Evolutionary conservation across 2,329 filamentous ascomycete genomes (phyloP).

Genomic region (Podosphaera fusca): DNA sequence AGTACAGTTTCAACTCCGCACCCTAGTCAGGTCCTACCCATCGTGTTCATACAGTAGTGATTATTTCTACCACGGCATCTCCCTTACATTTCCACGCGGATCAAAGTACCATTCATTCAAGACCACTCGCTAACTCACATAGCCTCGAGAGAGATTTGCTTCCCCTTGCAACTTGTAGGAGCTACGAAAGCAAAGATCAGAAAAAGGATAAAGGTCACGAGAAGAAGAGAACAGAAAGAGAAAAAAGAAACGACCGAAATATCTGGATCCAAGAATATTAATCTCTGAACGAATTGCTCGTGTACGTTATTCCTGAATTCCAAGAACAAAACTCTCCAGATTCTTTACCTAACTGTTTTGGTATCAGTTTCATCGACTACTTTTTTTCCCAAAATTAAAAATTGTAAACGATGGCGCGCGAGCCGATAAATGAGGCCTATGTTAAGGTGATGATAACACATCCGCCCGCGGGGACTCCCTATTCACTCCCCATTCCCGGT

Average conservation of each 20-base stretch:
- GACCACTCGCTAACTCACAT: too few species aligned
- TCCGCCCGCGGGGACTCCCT: slow-evolving; percentile 26
- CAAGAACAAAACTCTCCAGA: not conserved
- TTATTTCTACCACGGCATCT: not conserved
- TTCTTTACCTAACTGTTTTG: not conserved
- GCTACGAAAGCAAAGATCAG: too few species aligned
- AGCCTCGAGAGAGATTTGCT: too few species aligned
- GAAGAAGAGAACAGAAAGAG: too few species aligned
- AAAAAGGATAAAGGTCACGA: too few species aligned
- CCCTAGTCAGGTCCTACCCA: not conserved
- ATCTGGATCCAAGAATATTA: too few species aligned
- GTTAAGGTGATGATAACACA: slow-evolving; percentile 8
- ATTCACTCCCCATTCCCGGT: slow-evolving; percentile 55
- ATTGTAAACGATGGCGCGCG: not conserved
- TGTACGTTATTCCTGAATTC: too few species aligned
- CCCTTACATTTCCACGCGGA: not conserved
- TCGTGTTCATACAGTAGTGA: not conserved
- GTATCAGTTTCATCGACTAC: not conserved
- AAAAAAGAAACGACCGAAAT: too few species aligned
- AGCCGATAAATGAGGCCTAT: slow-evolving; percentile 8
- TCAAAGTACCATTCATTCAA: too few species aligned
- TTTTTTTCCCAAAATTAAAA: not conserved
- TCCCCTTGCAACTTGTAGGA: too few species aligned
- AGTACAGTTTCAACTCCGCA: not conserved
- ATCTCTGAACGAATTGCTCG: too few species aligned